Conservation (phyloP, 371 early-diverging fungal species). For the Gilbertella persicaria region DNA sequence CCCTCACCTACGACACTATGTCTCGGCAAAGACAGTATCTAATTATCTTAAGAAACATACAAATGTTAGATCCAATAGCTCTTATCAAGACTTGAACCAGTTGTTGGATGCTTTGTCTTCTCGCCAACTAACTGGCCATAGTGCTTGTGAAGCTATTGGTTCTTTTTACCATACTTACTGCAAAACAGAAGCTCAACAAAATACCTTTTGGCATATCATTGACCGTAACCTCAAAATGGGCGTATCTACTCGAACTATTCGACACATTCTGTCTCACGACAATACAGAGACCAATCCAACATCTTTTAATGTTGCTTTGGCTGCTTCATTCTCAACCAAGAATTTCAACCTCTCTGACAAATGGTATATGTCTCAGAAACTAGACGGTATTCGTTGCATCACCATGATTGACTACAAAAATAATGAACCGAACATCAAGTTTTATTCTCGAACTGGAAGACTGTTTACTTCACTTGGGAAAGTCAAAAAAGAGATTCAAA, state of each 20-base stretch:
- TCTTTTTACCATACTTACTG: constrained; percentile 35
- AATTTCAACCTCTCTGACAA: constrained; percentile 3
- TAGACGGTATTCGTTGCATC: constrained; percentile 63
- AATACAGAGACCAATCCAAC: not conserved
- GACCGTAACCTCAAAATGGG: constrained; percentile 62
- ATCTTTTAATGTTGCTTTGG: constrained; percentile 41
- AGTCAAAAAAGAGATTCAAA: constrained; percentile 35
- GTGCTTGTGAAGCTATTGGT: constrained; percentile 41
- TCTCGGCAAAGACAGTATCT: constrained; percentile 30
- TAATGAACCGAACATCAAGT: constrained; percentile 23
- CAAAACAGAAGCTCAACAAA: constrained; percentile 23
- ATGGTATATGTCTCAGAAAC: constrained; percentile 61
- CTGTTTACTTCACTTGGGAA: constrained; percentile 36
- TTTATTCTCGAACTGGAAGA: constrained; percentile 54
- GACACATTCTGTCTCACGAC: constrained; percentile 27
- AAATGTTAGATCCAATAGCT: not conserved
- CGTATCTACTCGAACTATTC: constrained; percentile 38
- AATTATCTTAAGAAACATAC: constrained; percentile 16
- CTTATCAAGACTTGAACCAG: constrained; percentile 9
- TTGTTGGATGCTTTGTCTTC: constrained; percentile 49
- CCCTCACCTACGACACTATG: constrained; percentile 41
- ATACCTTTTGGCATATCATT: constrained; percentile 52
- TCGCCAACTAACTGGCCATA: constrained; percentile 46
- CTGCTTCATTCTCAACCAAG: constrained; percentile 14
- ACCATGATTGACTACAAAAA: constrained; percentile 24